Conservation (phyloP, 208 protist genomes). For the Crithidia acanthocephali region DNA sequence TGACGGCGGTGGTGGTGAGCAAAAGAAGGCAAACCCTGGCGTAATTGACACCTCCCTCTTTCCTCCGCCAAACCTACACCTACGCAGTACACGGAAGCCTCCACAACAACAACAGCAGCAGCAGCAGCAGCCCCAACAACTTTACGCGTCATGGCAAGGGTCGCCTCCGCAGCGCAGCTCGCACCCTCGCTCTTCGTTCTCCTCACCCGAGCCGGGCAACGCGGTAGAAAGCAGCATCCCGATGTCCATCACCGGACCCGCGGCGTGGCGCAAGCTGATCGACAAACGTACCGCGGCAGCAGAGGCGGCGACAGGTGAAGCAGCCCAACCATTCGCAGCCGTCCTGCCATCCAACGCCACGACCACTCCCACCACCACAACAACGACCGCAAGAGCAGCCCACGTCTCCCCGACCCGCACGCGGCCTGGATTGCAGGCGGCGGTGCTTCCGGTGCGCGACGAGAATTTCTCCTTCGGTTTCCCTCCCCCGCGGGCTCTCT, state of each 20-base stretch:
- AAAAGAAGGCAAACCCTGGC: background rate
- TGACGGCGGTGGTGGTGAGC: background rate
- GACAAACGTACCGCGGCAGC: slow-evolving; percentile 6
- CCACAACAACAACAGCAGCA: background rate
- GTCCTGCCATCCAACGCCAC: background rate
- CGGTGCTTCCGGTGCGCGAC: background rate
- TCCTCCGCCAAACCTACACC: slow-evolving; percentile 12
- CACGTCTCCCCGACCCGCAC: background rate
- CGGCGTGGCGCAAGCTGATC: slow-evolving; percentile 31
- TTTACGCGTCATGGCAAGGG: background rate
- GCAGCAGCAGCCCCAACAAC: slow-evolving; percentile 6
- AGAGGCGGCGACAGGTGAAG: background rate
- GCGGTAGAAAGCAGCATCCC: slow-evolving; percentile 3
- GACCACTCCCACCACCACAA: no score
- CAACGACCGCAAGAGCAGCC: background rate
- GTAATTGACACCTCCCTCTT: slow-evolving; percentile 6
- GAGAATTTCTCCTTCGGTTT: slow-evolving; percentile 6
- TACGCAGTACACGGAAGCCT: background rate
- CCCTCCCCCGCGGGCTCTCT: slow-evolving; percentile 1
- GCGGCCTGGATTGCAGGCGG: background rate
- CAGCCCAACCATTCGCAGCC: background rate
- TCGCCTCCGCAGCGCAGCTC: background rate
- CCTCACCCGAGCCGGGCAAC: background rate
- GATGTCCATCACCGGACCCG: slow-evolving; percentile 12
- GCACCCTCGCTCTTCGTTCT: background rate